Conservation (phyloP, 352 stramenopile species). For the Nothophytophthora sp. region DNA sequence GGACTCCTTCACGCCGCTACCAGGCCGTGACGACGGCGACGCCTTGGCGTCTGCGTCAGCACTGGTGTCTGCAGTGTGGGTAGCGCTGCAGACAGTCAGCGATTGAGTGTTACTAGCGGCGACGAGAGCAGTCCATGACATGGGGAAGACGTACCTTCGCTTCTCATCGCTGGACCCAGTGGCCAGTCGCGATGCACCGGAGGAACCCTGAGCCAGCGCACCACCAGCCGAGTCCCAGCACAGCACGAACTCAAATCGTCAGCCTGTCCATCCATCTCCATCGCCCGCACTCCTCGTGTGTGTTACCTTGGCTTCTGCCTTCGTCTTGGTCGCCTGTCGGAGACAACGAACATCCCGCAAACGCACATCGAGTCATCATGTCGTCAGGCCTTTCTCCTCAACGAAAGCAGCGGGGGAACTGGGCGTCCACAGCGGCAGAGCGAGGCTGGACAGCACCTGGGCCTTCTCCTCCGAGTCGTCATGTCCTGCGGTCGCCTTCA, state of each 20-base stretch:
- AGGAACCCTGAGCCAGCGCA: conserved; percentile 4
- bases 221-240: not conserved
- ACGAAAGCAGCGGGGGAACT: not conserved
- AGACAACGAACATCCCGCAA: not conserved
- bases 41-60: conserved; percentile 12
- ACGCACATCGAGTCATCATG: not conserved
- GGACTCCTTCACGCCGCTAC: conserved; percentile 56
- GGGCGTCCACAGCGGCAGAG: not conserved
- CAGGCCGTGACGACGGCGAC: not conserved
- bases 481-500: conserved; percentile 32
- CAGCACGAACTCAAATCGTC: not conserved
- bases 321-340: conserved; percentile 12
- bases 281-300: not conserved
- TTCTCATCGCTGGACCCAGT: conserved; percentile 38
- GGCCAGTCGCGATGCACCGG: conserved; percentile 1
- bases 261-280: not conserved
- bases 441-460: conserved; percentile 3
- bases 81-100: conserved; percentile 11
- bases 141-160: conserved; percentile 20
- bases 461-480: conserved; percentile 16
- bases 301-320: conserved; percentile 21
- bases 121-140: not conserved
- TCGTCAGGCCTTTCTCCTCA: not conserved
- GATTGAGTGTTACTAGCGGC: not conserved
- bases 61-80: conserved; percentile 7